Conservation (phyloP, 305 asterid genomes). For the Withania somnifera region DNA sequence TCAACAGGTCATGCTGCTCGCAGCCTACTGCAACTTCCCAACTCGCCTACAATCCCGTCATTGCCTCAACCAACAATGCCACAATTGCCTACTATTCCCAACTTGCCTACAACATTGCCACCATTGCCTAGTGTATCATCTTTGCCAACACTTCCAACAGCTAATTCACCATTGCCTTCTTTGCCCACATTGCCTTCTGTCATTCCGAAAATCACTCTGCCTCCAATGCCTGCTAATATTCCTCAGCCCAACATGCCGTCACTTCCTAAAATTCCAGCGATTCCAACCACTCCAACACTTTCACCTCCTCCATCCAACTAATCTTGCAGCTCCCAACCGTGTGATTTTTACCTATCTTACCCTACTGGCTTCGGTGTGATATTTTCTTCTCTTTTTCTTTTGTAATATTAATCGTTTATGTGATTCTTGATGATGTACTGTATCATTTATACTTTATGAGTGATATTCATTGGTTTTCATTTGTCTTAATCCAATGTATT, state of each 20-base stretch:
- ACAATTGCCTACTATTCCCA: neutral
- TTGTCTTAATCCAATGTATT: neutral
- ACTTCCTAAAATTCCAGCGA: neutral
- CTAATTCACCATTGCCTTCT: too few species aligned
- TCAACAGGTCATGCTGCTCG: too few species aligned
- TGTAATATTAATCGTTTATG: neutral
- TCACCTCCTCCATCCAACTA: conserved; percentile 11
- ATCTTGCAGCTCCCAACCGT: neutral
- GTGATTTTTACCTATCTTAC: neutral
- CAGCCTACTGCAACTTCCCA: too few species aligned
- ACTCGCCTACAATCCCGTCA: too few species aligned
- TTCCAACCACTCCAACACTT: neutral
- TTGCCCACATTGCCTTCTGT: neutral
- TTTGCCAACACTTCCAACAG: too few species aligned
- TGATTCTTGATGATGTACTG: neutral
- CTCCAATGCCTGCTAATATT: neutral
- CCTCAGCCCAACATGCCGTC: neutral
- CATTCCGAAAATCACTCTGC: neutral
- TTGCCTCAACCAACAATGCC: too few species aligned
- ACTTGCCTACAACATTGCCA: neutral
- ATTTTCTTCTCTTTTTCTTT: neutral
- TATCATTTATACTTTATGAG: neutral
- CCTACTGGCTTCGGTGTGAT: neutral
- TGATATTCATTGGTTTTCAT: neutral
- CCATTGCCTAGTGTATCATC: neutral